Evolutionary conservation across 1,139 yeast genomes (phyloP).

Genomic region (Debaryomycetaceae sp.): DNA sequence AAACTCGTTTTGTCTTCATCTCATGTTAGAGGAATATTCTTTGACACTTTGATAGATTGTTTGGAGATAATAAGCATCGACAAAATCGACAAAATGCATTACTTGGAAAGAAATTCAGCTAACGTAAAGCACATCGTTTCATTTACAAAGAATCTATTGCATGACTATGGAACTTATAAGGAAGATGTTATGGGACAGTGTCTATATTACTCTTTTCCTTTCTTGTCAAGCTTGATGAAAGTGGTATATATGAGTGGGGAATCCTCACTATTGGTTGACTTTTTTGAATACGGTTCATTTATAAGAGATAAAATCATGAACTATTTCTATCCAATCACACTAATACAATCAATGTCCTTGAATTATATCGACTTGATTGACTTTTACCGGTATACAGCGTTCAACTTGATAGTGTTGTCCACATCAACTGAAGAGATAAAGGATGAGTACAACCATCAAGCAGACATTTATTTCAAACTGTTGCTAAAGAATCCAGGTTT

Average conservation of each 20-base stretch:
- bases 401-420: conserved; percentile 23
- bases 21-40: neutral
- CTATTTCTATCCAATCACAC: conserved; percentile 21
- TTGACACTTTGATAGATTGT: conserved; percentile 8
- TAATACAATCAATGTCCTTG: conserved; percentile 13
- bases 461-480: conserved; percentile 25
- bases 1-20: neutral
- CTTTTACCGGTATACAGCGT: conserved; percentile 30
- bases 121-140: neutral
- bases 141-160: neutral
- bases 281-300: conserved; percentile 8
- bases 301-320: conserved; percentile 7
- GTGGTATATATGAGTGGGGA: conserved; percentile 23
- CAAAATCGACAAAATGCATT: conserved; percentile 10
- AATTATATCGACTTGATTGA: conserved; percentile 20
- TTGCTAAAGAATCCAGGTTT: conserved; percentile 26
- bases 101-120: conserved; percentile 5
- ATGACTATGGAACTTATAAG: conserved; percentile 3
- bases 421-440: conserved; percentile 7
- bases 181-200: conserved; percentile 4
- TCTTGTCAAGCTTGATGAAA: conserved; percentile 18
- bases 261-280: conserved; percentile 15
- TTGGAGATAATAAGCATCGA: conserved; percentile 16
- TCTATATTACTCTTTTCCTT: conserved; percentile 11
- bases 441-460: conserved; percentile 13